Evolutionary conservation across 2,329 filamentous ascomycete species (phyloP), one percentile per base, ranked within the genome.

Genomic region (Verticillium klebahnii): DNA sequence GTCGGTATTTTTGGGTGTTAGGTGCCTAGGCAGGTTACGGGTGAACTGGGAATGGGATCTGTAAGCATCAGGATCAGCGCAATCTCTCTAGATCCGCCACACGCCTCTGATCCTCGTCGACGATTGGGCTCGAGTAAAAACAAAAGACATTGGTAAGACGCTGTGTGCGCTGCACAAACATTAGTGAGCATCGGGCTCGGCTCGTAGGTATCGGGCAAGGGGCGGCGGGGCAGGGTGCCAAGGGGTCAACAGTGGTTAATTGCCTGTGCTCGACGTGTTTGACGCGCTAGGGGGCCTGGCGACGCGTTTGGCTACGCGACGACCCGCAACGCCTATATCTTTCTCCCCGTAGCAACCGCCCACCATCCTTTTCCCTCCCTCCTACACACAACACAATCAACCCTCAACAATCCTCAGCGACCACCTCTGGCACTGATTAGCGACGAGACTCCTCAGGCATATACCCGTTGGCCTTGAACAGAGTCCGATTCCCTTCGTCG

Each of bases 241-340:
- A 50, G 57, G 57, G 57, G 25, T 50, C 25, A 58, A 31, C 14
- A 57, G 31, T 37, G 31, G 34, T 57, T 37, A 57, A 19, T 19
- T n/a, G 32, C 54, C 55, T 34, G 55, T 34, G 55, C 60, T 67
- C 60, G 62, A 63, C 63, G 62, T 66, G 66, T 63, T 69, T 69
- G 67, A 67, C 68, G 64, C 68, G 68, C 68, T 69, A 69, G 61
- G 54, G 5, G 45, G 60, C 25, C 68, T 71, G 71, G 72, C 67
- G 70, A 70, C 72, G 72, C 73, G 73, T 73, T 61, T 63, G 58
- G 64, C 69, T 67, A 75, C 73, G 73, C 73, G 73, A 64, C 68
- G 65, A 70, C 68, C 64, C 55, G 45, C 65, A 25, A 19, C 12
- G 25, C 25, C 57, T 58, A 50, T 57, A 56, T 58, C 31, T 55